Conservation (phyloP, 2,329 filamentous ascomycete species). For the Neurospora sp. region DNA sequence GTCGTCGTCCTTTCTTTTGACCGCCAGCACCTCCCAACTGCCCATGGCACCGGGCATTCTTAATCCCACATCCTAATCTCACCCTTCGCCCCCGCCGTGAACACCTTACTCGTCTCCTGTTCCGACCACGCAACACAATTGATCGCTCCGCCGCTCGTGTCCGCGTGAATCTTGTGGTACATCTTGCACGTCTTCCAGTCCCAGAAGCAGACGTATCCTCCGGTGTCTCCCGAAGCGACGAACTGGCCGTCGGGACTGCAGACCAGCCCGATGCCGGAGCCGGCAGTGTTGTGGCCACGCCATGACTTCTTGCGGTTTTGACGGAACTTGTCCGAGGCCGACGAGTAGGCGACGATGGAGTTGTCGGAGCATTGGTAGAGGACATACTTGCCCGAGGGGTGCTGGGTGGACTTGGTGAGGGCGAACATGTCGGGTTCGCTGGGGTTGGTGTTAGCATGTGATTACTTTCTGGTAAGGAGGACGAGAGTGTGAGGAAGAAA, state of each 20-base stretch:
- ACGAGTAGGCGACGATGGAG: slow-evolving; percentile 91
- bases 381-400: slow-evolving; percentile 88
- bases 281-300: slow-evolving; percentile 90
- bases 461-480: no score
- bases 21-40: no score
- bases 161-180: slow-evolving; percentile 90
- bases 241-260: slow-evolving; percentile 90
- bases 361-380: slow-evolving; percentile 92
- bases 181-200: slow-evolving; percentile 99
- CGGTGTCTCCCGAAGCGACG: slow-evolving; percentile 75
- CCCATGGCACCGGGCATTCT: neutral
- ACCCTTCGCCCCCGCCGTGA: slow-evolving; percentile 82
- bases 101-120: slow-evolving; percentile 92
- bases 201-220: slow-evolving; percentile 90
- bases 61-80: slow-evolving; percentile 91
- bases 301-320: slow-evolving; percentile 97
- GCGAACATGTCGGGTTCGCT: slow-evolving; percentile 97
- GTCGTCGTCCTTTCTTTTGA: neutral
- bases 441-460: slow-evolving; percentile 26
- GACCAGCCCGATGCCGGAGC: slow-evolving; percentile 82
- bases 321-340: slow-evolving; percentile 79
- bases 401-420: slow-evolving; percentile 74
- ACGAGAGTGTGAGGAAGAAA: neutral
- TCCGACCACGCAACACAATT: slow-evolving; percentile 93
- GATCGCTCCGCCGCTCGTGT: slow-evolving; percentile 70